phyloP scores from a whole-genome alignment of 2,329 filamentous ascomycete genomes.

The Fusarium sp. region DNA sequence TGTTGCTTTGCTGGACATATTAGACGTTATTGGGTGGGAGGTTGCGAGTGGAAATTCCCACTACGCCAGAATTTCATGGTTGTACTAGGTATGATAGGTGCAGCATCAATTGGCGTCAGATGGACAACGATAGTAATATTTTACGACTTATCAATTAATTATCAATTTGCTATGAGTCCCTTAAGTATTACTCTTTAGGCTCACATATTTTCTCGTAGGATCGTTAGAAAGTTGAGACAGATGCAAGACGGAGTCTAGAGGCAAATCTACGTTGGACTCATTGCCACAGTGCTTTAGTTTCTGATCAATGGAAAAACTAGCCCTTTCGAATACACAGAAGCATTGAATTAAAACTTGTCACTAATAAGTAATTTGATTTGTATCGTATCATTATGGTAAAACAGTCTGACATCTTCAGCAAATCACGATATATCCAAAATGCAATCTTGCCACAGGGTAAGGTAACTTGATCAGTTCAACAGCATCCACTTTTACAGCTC shows the following conservation, averaged over 20 bases:
- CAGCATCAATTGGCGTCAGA: neutral
- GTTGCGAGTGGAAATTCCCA: slow-evolving; percentile 1
- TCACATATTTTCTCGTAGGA: neutral
- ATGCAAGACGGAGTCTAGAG: rapidly evolving
- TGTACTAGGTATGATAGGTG: neutral
- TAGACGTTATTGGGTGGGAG: neutral
- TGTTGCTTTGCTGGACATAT: neutral
- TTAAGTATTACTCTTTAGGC: no score
- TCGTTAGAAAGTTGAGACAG: neutral
- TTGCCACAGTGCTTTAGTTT: neutral
- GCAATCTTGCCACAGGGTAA: slow-evolving; percentile 22
- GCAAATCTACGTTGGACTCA: neutral
- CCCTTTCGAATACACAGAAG: neutral
- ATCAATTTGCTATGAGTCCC: no score
- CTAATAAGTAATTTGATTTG: neutral
- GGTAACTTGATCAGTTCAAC: neutral
- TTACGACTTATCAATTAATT: neutral
- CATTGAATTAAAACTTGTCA: neutral
- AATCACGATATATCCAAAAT: slow-evolving; percentile 51
- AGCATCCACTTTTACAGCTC: slow-evolving; percentile 23
- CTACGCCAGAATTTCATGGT: slow-evolving; percentile 33
- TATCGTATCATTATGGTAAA: neutral
- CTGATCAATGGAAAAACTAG: neutral
- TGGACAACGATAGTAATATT: no score
- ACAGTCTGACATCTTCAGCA: neutral